Base-by-base conservation (phyloP, 2,329 filamentous ascomycete genomes). In the Sclerotinia spermophila region DNA sequence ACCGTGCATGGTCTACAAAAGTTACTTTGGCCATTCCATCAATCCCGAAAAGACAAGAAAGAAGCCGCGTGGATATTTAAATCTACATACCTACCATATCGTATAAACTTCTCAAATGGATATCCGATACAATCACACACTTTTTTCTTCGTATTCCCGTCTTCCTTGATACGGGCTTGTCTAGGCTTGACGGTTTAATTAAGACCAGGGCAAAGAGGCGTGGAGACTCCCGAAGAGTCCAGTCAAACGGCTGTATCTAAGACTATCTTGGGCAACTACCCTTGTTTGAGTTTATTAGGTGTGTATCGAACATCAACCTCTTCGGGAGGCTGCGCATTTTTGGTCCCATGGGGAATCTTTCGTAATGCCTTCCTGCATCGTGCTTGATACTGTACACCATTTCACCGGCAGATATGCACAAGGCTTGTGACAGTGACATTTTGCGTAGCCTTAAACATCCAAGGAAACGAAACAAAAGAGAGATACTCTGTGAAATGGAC, bases 221-320 rank as follows among this genome's bases (percentile, higher is more conserved):
- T 42, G 69, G 44, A 68, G 24, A 48, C 44, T 67, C 62, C 33
- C 53, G 71, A 71, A 65, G 27, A n/a, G 59, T 72, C 66, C 71
- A 74, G 67, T 73, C 70, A 74, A 74, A 72, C 64, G 65, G 55
- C 69, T 64, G 38, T 51, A 69, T 72, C 69, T 71, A 69, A 72
- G 71, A 71, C 72, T 61, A 56, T 62, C 53, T 44, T 65, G 68
- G 68, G 62, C 59, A 48, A n/a, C 48, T 65, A 73, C 68, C 71
- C 73, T 68, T 69, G 69, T 60, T 58, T 58, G 58, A 59, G 35
- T 48, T 71, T 64, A 58, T 67, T 64, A 67, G 69, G 66, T 67
- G 27, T 67, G 68, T 51, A 71, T 58, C 45, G 61, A 67, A 73
- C 69, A 53, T 66, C 69, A 67, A 68, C 53, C 64, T 38, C 59